These are phyloP conservation scores for Wickerhamomyces alni DNA, from an alignment of 805 yeast genomes.

Conservation along the genomic window DNA sequence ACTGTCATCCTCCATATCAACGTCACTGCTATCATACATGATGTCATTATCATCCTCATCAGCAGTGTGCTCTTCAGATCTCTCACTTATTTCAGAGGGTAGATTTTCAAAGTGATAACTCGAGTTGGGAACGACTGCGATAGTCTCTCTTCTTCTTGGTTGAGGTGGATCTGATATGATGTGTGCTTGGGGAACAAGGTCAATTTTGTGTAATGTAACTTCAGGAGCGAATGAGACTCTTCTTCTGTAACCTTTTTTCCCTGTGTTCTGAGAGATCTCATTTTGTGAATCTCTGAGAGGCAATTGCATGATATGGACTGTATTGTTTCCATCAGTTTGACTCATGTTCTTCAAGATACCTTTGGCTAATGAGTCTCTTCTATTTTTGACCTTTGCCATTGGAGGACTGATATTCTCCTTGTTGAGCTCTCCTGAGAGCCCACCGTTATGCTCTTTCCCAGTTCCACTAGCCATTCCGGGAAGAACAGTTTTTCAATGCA, in stretches of 20 bases:
- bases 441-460: neutral
- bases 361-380: slow-evolving; percentile 19
- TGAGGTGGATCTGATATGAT: too few relatives aligned
- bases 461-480: neutral
- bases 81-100: slow-evolving; percentile 1
- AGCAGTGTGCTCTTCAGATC: neutral
- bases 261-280: slow-evolving; percentile 1
- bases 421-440: neutral
- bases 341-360: slow-evolving; percentile 19
- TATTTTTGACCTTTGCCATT: slow-evolving; percentile 4
- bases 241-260: slow-evolving; percentile 16
- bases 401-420: neutral
- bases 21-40: slow-evolving; percentile 21
- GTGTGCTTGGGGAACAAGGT: slow-evolving; percentile 11
- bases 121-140: slow-evolving; percentile 17
- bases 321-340: slow-evolving; percentile 10
- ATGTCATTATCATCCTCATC: slow-evolving; percentile 15
- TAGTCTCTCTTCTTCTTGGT: slow-evolving; percentile 24
- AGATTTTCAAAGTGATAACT: slow-evolving; percentile 5
- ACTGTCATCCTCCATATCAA: slow-evolving; percentile 22
- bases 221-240: slow-evolving; percentile 27
- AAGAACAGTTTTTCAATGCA: too few relatives aligned
- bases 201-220: slow-evolving; percentile 24
- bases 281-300: slow-evolving; percentile 12
- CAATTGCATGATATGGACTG: slow-evolving; percentile 12